Percentiles rank a stretch among this genome's conserved stretches.
Conservation (phyloP, 2,329 filamentous ascomycete species). For the Fusarium heterosporum region DNA sequence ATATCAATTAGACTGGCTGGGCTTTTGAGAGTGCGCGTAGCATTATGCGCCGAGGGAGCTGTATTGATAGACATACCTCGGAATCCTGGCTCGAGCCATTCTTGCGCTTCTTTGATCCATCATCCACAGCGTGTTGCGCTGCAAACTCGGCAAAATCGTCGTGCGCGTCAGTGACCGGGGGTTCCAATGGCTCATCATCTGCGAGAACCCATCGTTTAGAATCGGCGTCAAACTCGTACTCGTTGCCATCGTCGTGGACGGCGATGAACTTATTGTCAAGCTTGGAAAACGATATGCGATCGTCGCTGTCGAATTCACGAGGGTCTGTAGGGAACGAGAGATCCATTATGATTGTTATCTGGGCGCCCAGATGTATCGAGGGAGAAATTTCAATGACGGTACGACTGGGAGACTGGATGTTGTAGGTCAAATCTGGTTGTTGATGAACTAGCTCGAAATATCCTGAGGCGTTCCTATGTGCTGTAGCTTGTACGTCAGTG, state of each 20-base stretch:
- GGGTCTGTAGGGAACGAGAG: conserved; percentile 67
- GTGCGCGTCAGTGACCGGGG: conserved; percentile 57
- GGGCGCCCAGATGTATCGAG: not conserved
- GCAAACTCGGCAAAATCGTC: conserved; percentile 50
- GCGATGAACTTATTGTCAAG: conserved; percentile 84
- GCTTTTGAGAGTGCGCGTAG: not conserved
- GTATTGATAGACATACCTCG: conserved; percentile 56
- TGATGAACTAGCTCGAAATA: conserved; percentile 21
- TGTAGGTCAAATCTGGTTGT: conserved; percentile 11
- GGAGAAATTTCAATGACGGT: not conserved
- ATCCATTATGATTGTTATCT: conserved; percentile 47
- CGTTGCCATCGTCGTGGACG: conserved; percentile 84
- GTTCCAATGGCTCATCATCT: conserved; percentile 55
- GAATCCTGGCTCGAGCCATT: conserved; percentile 53
- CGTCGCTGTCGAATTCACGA: conserved; percentile 78
- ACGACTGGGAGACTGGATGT: conserved; percentile 9
- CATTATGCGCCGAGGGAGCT: not conserved
- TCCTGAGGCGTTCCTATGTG: conserved; percentile 27
- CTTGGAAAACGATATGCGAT: conserved; percentile 88
- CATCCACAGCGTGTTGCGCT: conserved; percentile 43
- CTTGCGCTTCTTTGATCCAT: conserved; percentile 57
- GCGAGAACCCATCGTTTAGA: conserved; percentile 81
- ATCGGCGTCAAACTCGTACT: conserved; percentile 83
- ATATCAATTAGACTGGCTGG: conserved; percentile 19
- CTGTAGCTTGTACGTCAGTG: conserved; percentile 41